Evolutionary conservation across 2,329 filamentous ascomycete species (phyloP).

Genomic region (Tetracladium maxilliforme): DNA sequence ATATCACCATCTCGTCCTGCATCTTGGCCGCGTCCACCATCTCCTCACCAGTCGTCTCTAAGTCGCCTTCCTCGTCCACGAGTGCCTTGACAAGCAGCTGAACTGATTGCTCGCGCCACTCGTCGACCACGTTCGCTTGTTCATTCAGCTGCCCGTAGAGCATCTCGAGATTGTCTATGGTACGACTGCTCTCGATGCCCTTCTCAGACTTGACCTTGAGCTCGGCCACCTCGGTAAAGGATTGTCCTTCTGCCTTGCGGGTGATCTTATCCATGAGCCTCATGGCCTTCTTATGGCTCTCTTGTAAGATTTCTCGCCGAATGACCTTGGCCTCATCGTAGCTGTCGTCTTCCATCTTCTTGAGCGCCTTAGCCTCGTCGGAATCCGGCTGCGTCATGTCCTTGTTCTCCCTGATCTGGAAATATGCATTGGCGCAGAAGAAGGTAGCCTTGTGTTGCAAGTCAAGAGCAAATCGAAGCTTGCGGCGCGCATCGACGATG

Average conservation of each 20-base stretch:
- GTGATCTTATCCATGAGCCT: conserved; percentile 48
- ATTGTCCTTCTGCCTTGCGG: conserved; percentile 32
- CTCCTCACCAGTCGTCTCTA: conserved; percentile 75
- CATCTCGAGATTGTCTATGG: conserved; percentile 50
- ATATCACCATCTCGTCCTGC: conserved; percentile 81
- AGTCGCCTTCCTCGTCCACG: conserved; percentile 66
- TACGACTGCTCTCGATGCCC: conserved; percentile 58
- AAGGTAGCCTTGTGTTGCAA: conserved; percentile 71
- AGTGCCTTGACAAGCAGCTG: conserved; percentile 59
- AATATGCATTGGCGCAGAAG: conserved; percentile 72
- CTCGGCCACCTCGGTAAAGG: conserved; percentile 48
- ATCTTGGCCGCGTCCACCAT: conserved; percentile 76
- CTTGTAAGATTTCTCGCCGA: conserved; percentile 63
- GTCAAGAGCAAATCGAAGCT: conserved; percentile 60
- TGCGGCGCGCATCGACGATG: too few species aligned
- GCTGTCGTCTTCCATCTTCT: conserved; percentile 53
- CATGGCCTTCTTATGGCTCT: conserved; percentile 39
- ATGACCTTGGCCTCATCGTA: conserved; percentile 71
- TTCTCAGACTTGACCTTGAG: conserved; percentile 33
- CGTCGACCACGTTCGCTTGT: conserved; percentile 56
- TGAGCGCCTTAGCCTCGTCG: conserved; percentile 48
- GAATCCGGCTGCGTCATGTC: conserved; percentile 50
- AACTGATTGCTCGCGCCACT: conserved; percentile 62
- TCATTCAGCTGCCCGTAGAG: conserved; percentile 53
- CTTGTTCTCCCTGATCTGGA: conserved; percentile 63